Conservation (phyloP, 2,329 filamentous ascomycete genomes). For the Lachnellula cervina region DNA sequence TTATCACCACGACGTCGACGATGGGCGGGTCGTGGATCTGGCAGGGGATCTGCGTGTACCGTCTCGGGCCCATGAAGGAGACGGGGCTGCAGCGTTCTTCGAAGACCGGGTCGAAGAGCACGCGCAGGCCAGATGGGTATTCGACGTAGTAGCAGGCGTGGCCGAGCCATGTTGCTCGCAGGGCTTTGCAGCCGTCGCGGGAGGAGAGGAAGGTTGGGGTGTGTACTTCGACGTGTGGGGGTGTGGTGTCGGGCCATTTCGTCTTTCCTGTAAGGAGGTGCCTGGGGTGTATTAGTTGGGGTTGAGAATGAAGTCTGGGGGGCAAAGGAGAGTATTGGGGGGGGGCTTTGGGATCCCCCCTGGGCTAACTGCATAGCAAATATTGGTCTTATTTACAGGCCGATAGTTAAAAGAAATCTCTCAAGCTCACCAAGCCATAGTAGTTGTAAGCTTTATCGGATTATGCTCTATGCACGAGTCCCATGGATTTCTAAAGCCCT, state of each 20-base stretch:
- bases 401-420: background rate
- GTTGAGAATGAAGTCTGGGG: too few relatives aligned
- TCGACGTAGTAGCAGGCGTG: constrained; percentile 5
- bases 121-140: constrained; percentile 6
- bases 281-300: constrained; percentile 4
- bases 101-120: constrained; percentile 89
- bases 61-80: constrained; percentile 61
- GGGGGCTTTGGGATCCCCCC: background rate
- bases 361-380: background rate
- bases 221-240: constrained; percentile 56
- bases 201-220: constrained; percentile 54
- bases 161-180: constrained; percentile 72
- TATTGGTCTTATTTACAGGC: background rate
- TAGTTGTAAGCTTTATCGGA: constrained; percentile 30
- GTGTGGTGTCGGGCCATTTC: constrained; percentile 51
- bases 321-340: too few relatives aligned
- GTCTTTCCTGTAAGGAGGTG: constrained; percentile 19
- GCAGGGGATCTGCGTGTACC: constrained; percentile 73
- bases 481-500: constrained; percentile 55
- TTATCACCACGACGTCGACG: constrained; percentile 46
- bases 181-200: constrained; percentile 45
- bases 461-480: constrained; percentile 42
- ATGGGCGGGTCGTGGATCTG: constrained; percentile 68
- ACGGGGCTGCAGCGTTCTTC: constrained; percentile 78
- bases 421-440: constrained; percentile 36